These are phyloP conservation scores for Angophora floribunda DNA, from an alignment of 345 rosid species.

Conservation along the genomic window DNA sequence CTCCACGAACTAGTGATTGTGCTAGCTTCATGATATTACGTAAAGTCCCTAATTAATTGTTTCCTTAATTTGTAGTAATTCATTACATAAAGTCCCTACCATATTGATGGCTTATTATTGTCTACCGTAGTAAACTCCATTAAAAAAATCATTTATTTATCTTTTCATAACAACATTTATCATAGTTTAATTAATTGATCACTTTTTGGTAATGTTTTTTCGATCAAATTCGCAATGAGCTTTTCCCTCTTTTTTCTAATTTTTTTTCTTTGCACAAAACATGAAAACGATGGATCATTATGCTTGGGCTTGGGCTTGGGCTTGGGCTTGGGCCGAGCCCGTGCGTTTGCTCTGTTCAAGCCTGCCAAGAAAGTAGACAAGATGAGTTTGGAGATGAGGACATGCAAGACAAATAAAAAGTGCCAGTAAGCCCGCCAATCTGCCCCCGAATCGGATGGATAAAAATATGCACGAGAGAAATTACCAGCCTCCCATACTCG, in stretches of 20 bases:
- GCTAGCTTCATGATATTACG: neutral
- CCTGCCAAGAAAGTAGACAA: neutral
- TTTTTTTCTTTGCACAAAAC: neutral
- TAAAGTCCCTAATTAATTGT: neutral
- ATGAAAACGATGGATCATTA: neutral
- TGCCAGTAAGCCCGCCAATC: neutral
- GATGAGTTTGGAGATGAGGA: accelerated
- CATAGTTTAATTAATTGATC: neutral
- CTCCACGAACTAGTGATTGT: neutral
- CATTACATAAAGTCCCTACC: neutral
- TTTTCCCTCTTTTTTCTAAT: neutral
- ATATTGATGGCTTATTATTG: accelerated
- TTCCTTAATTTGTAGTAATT: neutral
- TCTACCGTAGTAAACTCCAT: neutral
- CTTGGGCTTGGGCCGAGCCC: neutral
- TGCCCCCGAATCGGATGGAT: neutral
- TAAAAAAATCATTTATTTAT: neutral
- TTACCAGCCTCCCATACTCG: neutral
- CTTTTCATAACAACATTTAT: neutral
- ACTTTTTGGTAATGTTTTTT: neutral
- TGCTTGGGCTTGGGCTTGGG: neutral
- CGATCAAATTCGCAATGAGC: neutral
- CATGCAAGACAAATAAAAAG: neutral
- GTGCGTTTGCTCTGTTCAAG: neutral
- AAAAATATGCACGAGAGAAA: neutral